These are phyloP conservation scores for Coemansia sp. DNA, from an alignment of 192 early-diverging fungal genomes.

Conservation along the genomic window DNA sequence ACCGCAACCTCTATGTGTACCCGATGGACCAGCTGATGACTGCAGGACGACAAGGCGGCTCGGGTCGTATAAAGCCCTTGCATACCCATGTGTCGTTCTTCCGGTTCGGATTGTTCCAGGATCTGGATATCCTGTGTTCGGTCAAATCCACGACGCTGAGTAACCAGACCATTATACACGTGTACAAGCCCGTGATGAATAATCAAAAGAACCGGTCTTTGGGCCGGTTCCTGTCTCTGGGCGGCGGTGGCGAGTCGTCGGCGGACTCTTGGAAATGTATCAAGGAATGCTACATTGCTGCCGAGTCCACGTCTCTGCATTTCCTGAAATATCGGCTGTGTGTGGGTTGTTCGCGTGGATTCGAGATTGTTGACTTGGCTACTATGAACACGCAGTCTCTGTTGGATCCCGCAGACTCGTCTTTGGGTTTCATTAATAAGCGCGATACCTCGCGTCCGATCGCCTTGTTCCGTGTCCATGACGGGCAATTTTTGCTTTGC, in stretches of 20 bases:
- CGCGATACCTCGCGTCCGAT: constrained; percentile 79
- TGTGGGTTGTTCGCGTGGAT: constrained; percentile 89
- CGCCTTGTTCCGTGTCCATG: constrained; percentile 75
- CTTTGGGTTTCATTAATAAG: constrained; percentile 77
- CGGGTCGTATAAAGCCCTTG: constrained; percentile 55
- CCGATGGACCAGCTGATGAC: constrained; percentile 59
- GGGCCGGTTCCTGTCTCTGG: constrained; percentile 51
- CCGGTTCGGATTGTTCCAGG: constrained; percentile 65
- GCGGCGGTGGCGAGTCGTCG: constrained; percentile 28
- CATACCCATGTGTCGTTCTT: constrained; percentile 70
- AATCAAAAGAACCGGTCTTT: constrained; percentile 55
- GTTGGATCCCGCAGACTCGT: constrained; percentile 80
- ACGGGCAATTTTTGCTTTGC: constrained; percentile 84
- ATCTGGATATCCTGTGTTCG: constrained; percentile 65
- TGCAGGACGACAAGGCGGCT: constrained; percentile 20
- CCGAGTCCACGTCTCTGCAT: constrained; percentile 84
- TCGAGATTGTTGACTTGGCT: constrained; percentile 89
- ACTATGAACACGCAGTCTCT: constrained; percentile 84
- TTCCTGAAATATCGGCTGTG: constrained; percentile 83
- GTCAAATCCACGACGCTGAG: constrained; percentile 74
- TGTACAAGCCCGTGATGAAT: constrained; percentile 68
- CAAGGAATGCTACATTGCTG: constrained; percentile 92
- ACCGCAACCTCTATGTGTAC: constrained; percentile 59
- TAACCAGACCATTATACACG: constrained; percentile 71
- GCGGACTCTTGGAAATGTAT: constrained; percentile 57